Evolutionary conservation across 73 alveolate genomes (phyloP).

Genomic region (Paramecium bursaria): DNA sequence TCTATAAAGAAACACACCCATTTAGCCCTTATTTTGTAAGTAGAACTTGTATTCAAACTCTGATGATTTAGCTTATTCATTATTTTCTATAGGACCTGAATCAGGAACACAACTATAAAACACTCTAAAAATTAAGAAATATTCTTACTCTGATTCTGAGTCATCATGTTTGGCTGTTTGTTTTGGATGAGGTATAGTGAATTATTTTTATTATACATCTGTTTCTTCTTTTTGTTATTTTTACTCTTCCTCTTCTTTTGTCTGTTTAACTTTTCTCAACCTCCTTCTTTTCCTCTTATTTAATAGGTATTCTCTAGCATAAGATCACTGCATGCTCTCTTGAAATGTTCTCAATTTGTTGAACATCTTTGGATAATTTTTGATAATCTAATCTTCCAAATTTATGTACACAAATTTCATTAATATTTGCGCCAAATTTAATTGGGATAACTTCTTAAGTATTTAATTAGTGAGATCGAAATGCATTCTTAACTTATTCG

Average conservation of each 20-base stretch:
- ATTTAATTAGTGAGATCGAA: constrained; percentile 5
- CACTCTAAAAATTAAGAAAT: neutral
- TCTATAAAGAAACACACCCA: neutral
- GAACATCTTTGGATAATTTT: constrained; percentile 32
- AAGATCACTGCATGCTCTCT: constrained; percentile 41
- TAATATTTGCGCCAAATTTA: neutral
- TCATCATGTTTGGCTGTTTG: no score
- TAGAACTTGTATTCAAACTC: neutral
- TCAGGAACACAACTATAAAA: constrained; percentile 15
- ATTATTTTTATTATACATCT: no score
- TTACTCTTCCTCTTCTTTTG: neutral
- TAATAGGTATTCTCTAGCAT: constrained; percentile 17
- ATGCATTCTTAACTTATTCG: neutral
- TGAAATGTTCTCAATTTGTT: constrained; percentile 13
- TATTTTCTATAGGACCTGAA: neutral
- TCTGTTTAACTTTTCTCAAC: constrained; percentile 24
- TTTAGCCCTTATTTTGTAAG: neutral
- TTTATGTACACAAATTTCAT: constrained; percentile 6
- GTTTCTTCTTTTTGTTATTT: neutral
- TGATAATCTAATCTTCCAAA: constrained; percentile 46
- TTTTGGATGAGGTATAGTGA: no score
- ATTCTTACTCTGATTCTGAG: no score
- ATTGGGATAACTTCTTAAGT: constrained; percentile 33
- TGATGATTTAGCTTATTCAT: neutral
- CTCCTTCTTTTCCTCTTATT: neutral